Evolutionary conservation across 2,329 filamentous ascomycete species (phyloP).

Genomic region (Colletotrichum ledebouriae): DNA sequence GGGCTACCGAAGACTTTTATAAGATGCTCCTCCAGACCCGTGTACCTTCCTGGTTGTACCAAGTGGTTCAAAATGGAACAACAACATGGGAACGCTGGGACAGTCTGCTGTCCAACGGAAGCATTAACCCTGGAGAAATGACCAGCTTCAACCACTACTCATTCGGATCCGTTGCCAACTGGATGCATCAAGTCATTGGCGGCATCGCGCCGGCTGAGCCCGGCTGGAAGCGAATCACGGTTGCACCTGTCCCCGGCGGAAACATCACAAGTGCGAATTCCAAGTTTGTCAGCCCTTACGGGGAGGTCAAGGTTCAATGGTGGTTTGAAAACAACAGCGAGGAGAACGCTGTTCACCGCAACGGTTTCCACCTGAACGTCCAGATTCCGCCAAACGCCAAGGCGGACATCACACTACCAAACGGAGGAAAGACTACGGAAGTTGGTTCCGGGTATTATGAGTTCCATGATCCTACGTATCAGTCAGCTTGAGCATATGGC

Average conservation of each 20-base stretch:
- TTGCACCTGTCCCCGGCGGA: conserved; percentile 54
- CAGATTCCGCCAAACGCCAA: conserved; percentile 34
- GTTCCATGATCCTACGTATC: conserved; percentile 31
- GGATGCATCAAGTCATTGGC: conserved; percentile 59
- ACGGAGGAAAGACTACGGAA: conserved; percentile 22
- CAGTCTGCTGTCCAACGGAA: conserved; percentile 58
- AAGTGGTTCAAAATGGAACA: conserved; percentile 60
- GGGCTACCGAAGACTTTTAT: conserved; percentile 55
- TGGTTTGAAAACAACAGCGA: conserved; percentile 40
- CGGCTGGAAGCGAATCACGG: conserved; percentile 55
- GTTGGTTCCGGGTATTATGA: conserved; percentile 37
- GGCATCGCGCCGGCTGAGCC: conserved; percentile 56
- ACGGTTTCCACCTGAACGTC: conserved; percentile 34
- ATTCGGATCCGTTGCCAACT: conserved; percentile 62
- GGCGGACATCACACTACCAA: conserved; percentile 35
- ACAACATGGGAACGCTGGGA: conserved; percentile 68
- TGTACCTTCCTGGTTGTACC: conserved; percentile 63
- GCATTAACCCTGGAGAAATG: conserved; percentile 61
- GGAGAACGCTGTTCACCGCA: conserved; percentile 27
- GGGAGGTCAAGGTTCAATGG: conserved; percentile 49
- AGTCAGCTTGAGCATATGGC: neutral
- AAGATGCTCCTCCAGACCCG: conserved; percentile 61
- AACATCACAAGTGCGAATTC: conserved; percentile 52
- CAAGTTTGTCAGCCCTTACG: conserved; percentile 51
- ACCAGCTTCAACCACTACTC: conserved; percentile 66